phyloP scores from a whole-genome alignment of 352 stramenopile genomes.

The Phytophthora boehmeriae region DNA sequence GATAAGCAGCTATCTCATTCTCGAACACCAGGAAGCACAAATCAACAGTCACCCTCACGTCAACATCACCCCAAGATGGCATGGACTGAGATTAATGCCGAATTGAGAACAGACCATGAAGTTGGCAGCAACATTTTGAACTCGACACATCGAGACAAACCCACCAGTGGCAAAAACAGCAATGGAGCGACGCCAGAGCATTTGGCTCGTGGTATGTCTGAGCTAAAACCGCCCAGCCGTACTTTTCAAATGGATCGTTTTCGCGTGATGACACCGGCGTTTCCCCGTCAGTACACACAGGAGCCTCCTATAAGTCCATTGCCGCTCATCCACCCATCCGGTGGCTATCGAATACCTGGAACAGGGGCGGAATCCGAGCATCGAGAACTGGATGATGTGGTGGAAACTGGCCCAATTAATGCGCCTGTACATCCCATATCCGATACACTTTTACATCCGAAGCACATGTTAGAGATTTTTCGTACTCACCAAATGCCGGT shows the following conservation, averaged over 20 bases:
- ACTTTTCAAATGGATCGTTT: conserved; percentile 78
- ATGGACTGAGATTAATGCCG: conserved; percentile 10
- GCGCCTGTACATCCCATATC: conserved; percentile 14
- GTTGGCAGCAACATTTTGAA: neutral
- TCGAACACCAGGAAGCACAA: conserved; percentile 15
- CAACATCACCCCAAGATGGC: conserved; percentile 12
- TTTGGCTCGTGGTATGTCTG: conserved; percentile 35
- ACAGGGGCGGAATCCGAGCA: conserved; percentile 5
- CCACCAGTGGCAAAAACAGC: neutral
- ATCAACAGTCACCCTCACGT: conserved; percentile 27
- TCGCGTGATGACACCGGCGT: conserved; percentile 59
- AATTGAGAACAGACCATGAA: neutral
- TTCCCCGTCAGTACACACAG: conserved; percentile 29
- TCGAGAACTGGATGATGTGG: conserved; percentile 5
- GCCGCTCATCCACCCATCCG: conserved; percentile 29
- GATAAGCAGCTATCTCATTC: conserved; percentile 7
- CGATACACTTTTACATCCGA: conserved; percentile 48
- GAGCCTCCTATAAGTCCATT: conserved; percentile 34
- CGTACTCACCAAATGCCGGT: conserved; percentile 72
- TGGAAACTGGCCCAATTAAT: neutral
- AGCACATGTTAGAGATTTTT: conserved; percentile 80
- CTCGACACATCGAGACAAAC: neutral
- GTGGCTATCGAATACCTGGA: conserved; percentile 19
- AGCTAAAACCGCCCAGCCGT: conserved; percentile 43
- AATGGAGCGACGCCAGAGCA: conserved; percentile 1